Base-by-base conservation (phyloP, 352 stramenopile genomes). In the Phytophthora cryptogea region DNA sequence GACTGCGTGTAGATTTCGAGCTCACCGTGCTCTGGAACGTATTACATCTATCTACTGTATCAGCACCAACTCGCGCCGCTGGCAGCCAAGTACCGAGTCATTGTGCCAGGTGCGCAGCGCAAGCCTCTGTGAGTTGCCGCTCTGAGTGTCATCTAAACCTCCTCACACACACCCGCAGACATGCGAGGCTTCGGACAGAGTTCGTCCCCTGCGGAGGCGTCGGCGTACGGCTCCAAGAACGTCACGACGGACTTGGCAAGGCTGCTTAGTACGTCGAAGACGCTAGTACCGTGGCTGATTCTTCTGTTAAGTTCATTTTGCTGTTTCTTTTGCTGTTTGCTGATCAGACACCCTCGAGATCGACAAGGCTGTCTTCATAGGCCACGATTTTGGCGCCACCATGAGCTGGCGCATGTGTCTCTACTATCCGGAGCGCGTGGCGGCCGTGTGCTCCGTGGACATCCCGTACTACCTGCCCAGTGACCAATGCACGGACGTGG, bases 401-500 rank as follows among this genome's bases (percentile, higher is more conserved):
- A 69, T 76, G 39, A 68, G 74, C 41, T 89, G 74, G 74, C 73
- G 67, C 61, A 84, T 89, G 71, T 78, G 71, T 36, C 59, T 83
- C 2, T 85, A 77, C 70, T 63, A 83, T 50, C 72, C 76, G n/a
- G 32, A 72, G 27, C 74, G 79, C 10, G 70, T 85, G 28, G 11
- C 72, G 14, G 76, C 69, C 0, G 69, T 83, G 8, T 73, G 62
- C 13, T 63, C 71, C 9, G 54, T 89, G 20, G 83, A 74, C 62
- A 89, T 76, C 26, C 77, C 80, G 30, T 87, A 80, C 65, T 68
- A 47, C 16, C 77, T 77, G 8, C 68, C 66, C 8, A 26, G 50
- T 16, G 47, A 68, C 33, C 23, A 56, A 6, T 84, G 72, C 48
- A 59, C 80, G 17, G 52, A 68, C 14, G 23, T 76, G 1, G 70